Conservation (phyloP, 2,329 filamentous ascomycete genomes). For the Monosporascus sp. region DNA sequence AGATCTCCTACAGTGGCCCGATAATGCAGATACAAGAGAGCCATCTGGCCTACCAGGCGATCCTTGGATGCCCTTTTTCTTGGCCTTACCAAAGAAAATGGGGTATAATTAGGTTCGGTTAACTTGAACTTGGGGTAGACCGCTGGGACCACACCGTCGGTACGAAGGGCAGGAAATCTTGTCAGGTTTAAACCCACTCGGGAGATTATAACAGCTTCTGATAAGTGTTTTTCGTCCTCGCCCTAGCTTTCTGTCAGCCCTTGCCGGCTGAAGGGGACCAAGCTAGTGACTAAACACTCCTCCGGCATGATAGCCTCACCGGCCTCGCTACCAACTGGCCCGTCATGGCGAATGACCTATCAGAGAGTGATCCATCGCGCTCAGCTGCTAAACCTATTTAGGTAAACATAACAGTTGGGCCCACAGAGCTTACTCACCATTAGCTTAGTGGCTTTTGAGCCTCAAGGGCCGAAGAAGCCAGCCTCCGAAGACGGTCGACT, state of each 20-base stretch:
- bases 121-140: background rate
- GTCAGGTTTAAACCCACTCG: slow-evolving; percentile 2
- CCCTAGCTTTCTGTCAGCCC: no score
- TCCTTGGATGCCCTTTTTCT: no score
- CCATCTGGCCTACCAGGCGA: background rate
- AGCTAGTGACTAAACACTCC: no score
- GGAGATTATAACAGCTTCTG: slow-evolving; percentile 6
- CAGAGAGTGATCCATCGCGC: no score
- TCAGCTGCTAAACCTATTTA: background rate
- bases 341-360: no score
- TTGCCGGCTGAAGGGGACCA: background rate
- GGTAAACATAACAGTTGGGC: background rate
- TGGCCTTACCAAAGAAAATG: background rate
- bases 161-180: background rate
- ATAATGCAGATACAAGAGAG: background rate
- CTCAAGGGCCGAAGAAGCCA: background rate
- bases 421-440: background rate
- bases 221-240: no score
- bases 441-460: background rate
- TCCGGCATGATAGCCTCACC: background rate
- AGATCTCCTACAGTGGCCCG: background rate
- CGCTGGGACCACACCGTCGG: background rate
- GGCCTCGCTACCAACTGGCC: no score
- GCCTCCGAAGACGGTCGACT: background rate
- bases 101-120: background rate